Evolutionary conservation across 495 filamentous ascomycete genomes (phyloP).

Genomic region (Aspergillus biplanus): DNA sequence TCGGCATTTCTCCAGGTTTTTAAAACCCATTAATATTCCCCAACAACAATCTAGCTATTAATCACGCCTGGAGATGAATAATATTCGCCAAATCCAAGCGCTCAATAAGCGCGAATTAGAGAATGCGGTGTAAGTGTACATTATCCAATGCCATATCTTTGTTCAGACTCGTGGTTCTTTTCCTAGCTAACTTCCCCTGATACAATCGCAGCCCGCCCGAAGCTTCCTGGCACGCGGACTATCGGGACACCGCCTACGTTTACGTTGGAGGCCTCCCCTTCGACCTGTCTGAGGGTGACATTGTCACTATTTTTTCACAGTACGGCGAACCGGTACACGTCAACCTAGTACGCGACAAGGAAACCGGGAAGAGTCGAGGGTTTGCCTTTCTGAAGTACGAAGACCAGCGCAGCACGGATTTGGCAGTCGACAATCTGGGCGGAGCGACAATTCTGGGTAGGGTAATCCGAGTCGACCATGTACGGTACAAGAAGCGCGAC

Average conservation of each 20-base stretch:
- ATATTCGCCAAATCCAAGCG: conserved; percentile 85
- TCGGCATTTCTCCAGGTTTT: no score
- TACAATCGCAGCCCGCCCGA: conserved; percentile 60
- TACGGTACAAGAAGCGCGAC: conserved; percentile 84
- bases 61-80: conserved; percentile 67
- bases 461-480: conserved; percentile 86
- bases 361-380: conserved; percentile 90
- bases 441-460: conserved; percentile 83
- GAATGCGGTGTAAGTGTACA: conserved; percentile 64
- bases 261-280: conserved; percentile 95
- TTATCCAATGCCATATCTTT: not conserved
- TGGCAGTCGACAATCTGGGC: conserved; percentile 94
- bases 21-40: not conserved
- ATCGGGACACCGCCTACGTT: conserved; percentile 94
- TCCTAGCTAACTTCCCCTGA: conserved; percentile 25
- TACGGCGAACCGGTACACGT: conserved; percentile 92
- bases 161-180: not conserved
- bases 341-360: conserved; percentile 89
- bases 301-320: conserved; percentile 96
- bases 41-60: not conserved
- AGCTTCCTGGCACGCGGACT: conserved; percentile 97
- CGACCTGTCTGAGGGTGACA: conserved; percentile 92
- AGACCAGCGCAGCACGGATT: conserved; percentile 92
- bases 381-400: conserved; percentile 98
- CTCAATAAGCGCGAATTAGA: conserved; percentile 97